phyloP scores from a whole-genome alignment of 257 asterid genomes.

The Solanum virginianum region DNA sequence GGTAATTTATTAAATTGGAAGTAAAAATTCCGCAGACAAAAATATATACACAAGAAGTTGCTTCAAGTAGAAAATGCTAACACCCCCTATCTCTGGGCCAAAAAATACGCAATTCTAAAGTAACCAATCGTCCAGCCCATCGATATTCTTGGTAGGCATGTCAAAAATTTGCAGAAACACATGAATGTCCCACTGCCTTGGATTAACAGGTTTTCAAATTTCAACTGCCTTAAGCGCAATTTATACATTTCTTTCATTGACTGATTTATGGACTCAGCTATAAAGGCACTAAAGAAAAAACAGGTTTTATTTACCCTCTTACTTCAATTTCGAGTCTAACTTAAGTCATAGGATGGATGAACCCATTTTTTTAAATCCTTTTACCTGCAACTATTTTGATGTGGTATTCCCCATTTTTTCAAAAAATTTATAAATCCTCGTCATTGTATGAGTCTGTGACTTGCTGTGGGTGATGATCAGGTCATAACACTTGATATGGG shows the following conservation, averaged over 20 bases:
- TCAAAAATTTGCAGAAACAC: background rate
- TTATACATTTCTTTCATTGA: background rate
- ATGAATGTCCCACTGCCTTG: background rate
- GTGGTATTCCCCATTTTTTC: background rate
- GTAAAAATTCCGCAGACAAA: background rate
- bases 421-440: background rate
- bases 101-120: background rate
- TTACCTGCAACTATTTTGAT: background rate
- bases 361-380: background rate
- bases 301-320: background rate
- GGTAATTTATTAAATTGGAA: background rate
- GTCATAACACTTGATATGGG: constrained; percentile 38
- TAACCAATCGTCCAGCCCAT: background rate
- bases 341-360: background rate
- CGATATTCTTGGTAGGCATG: background rate
- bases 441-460: background rate
- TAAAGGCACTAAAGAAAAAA: background rate
- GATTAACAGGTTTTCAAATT: background rate
- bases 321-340: background rate
- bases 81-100: background rate
- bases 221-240: background rate
- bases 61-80: background rate
- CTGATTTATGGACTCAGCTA: background rate
- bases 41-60: background rate
- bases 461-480: background rate